Evolutionary conservation across 768 basidiomycete genomes (phyloP).

Genomic region (Galerina sulciceps): DNA sequence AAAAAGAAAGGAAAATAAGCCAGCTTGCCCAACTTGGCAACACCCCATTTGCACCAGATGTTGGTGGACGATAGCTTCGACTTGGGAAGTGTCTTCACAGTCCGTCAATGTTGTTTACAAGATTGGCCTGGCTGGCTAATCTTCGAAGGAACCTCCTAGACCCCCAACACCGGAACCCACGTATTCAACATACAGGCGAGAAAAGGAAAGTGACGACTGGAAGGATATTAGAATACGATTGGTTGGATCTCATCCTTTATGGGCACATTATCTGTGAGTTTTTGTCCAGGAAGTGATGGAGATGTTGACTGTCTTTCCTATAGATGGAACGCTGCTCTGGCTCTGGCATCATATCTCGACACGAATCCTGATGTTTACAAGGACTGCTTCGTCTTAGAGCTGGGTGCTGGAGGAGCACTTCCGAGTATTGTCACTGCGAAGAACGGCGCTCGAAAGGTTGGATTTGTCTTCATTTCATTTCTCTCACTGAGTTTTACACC

Average conservation of each 20-base stretch:
- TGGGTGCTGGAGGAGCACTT: conserved; percentile 92
- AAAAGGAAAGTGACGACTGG: conserved; percentile 33
- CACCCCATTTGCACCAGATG: too few species aligned
- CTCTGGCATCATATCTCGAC: conserved; percentile 74
- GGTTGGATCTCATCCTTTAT: conserved; percentile 80
- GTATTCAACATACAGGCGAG: conserved; percentile 50
- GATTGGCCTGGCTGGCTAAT: conserved; percentile 10
- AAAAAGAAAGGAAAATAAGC: too few species aligned
- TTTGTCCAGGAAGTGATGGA: neutral
- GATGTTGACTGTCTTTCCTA: neutral
- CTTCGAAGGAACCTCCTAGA: conserved; percentile 61
- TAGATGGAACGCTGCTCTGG: conserved; percentile 83
- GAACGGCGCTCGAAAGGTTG: conserved; percentile 71
- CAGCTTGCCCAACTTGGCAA: too few species aligned
- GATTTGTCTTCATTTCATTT: conserved; percentile 14
- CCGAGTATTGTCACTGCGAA: conserved; percentile 79
- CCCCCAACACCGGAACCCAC: conserved; percentile 74
- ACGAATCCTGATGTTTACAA: conserved; percentile 50
- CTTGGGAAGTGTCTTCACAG: conserved; percentile 56
- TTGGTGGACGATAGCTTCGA: conserved; percentile 35
- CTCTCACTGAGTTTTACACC: neutral
- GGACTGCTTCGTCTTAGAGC: conserved; percentile 67
- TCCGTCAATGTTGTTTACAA: conserved; percentile 24
- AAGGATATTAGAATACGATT: conserved; percentile 62
- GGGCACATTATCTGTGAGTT: conserved; percentile 78